Percentiles rank a stretch among this genome's conserved stretches.
phyloP scores from a whole-genome alignment of 2,329 filamentous ascomycete genomes.

The Xylariales sp. region DNA sequence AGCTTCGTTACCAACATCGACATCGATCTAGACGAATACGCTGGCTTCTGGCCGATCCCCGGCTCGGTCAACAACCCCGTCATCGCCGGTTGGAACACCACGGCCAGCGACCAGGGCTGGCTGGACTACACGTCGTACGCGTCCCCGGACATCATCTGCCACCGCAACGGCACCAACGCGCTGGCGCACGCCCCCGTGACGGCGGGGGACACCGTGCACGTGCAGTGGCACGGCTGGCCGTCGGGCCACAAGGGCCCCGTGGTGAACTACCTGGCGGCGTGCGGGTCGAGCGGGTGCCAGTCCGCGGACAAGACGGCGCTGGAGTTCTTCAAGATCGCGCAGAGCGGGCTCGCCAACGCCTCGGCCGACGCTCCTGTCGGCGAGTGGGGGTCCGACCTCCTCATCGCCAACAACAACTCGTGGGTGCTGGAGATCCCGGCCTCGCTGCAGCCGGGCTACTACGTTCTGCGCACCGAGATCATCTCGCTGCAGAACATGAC shows the following conservation, averaged over 20 bases:
- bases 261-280: conserved; percentile 32
- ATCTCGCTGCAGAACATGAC: conserved; percentile 20
- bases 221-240: conserved; percentile 35
- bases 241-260: conserved; percentile 32
- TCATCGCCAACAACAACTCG: conserved; percentile 34
- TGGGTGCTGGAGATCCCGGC: conserved; percentile 16
- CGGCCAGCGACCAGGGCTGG: conserved; percentile 33
- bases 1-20: conserved; percentile 23
- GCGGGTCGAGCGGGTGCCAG: conserved; percentile 24
- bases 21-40: conserved; percentile 18
- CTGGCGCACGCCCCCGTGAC: conserved; percentile 25
- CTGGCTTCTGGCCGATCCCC: conserved; percentile 17
- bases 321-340: conserved; percentile 25
- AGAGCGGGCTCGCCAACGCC: conserved; percentile 20
- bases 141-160: conserved; percentile 32
- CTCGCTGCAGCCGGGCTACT: conserved; percentile 25
- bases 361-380: conserved; percentile 38
- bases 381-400: conserved; percentile 40
- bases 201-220: conserved; percentile 29
- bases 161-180: conserved; percentile 25
- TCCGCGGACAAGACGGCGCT: conserved; percentile 24
- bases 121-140: conserved; percentile 31
- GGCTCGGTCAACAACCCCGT: conserved; percentile 12
- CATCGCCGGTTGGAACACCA: conserved; percentile 23
- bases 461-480: conserved; percentile 20